Base-by-base conservation (phyloP, 441 rosid species). In the Bocquillonia castaneifolia region DNA sequence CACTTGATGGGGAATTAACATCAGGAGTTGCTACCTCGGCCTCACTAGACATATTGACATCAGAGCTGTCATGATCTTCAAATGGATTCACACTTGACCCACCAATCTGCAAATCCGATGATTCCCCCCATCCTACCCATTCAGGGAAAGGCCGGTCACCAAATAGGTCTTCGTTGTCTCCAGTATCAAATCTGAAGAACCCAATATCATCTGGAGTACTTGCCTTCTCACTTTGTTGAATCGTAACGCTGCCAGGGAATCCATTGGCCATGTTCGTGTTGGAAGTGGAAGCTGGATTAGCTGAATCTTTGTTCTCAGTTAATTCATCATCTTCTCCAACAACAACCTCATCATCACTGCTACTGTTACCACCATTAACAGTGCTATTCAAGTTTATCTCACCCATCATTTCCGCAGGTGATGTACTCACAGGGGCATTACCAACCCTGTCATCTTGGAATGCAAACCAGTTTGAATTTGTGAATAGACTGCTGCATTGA, bases 381-480 rank as follows among this genome's bases (percentile, higher is more conserved):
- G 80, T 71, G 50, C 83, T 90, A 59, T 89, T 85, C 83, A 90
- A 70, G 78, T 88, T 89, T 52, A 80, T 72, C 45, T 84, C 92
- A 51, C 86, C 93, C 88, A 92, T 82, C 77, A 77, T 76, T 74
- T 85, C 90, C 0, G 83, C 59, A 37, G 85, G 88, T 22, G 89
- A 81, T 10, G 77, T 70, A 56, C 88, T 83, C 29, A 72, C 72
- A 63, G 85, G 78, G 59, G 86, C 86, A 73, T 75, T 75, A 66
- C 79, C 88, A 45, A 78, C 72, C 74, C 85, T 84, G 26, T 87
- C 90, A 14, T 90, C 97, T 85, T 90, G 91, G 84, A 88, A 95
- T 13, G 98, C 91, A 79, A 95, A 95, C 99, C 99, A 95, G 81
- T 95, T 80, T 57, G 99, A 90, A 75, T 90, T 90, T 66, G 97